Conservation (phyloP, 768 basidiomycete species). For the Russula compacta region DNA sequence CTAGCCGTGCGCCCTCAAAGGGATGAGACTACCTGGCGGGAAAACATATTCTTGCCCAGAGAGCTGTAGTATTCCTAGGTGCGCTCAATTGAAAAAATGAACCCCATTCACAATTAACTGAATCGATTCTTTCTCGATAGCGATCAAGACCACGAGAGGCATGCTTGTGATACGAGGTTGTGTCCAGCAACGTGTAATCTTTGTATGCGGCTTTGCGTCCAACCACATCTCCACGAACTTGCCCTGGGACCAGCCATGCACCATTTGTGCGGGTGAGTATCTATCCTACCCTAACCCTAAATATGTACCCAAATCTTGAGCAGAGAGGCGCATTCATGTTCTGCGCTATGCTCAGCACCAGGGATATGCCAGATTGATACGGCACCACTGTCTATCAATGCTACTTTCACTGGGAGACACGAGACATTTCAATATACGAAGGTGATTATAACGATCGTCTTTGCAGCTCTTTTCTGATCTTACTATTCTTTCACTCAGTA, state of each 20-base stretch:
- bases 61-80: slow-evolving; percentile 6
- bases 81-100: not conserved
- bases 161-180: slow-evolving; percentile 42
- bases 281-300: not conserved
- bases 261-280: slow-evolving; percentile 50
- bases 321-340: slow-evolving; percentile 47
- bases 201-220: slow-evolving; percentile 45
- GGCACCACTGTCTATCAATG: slow-evolving; percentile 48
- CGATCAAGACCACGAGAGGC: slow-evolving; percentile 35
- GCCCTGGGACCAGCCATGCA: slow-evolving; percentile 24
- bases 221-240: slow-evolving; percentile 45
- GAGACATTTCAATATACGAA: slow-evolving; percentile 60
- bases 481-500: slow-evolving; percentile 30
- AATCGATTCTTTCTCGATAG: slow-evolving; percentile 24
- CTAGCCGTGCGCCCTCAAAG: slow-evolving; percentile 17
- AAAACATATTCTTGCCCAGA: slow-evolving; percentile 12
- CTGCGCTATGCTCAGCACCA: slow-evolving; percentile 31
- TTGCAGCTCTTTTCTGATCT: not conserved
- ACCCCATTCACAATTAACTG: not conserved
- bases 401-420: slow-evolving; percentile 50
- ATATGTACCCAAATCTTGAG: not conserved
- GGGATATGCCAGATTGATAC: slow-evolving; percentile 56
- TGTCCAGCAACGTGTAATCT: slow-evolving; percentile 49
- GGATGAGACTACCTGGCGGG: not conserved
- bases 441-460: slow-evolving; percentile 26